Base-by-base conservation (phyloP, 1,139 yeast species). In the Yamadazyma dendronema region DNA sequence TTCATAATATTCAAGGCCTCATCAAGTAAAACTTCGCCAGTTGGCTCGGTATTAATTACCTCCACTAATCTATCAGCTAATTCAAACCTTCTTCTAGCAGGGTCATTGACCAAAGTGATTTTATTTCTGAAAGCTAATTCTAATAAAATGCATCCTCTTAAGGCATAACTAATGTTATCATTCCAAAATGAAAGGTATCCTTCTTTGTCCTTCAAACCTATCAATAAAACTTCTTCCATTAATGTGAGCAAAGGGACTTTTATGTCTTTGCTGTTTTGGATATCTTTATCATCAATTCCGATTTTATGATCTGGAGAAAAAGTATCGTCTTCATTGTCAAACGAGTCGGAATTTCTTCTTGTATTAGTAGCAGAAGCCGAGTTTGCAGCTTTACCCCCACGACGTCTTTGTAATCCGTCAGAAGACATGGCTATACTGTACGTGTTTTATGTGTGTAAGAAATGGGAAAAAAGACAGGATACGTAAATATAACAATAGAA, bases 161-260 rank as follows among this genome's bases (percentile, higher is more conserved):
- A 74, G 2, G 97, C 96, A 63, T 92, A 94, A 21, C 97, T 88
- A 41, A 92, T 90, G 60, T 88, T 90, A 62, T 92, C 99, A 60
- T 92, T 94, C 98, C 98, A 92, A 62, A 92, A 92, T 16, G 97
- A 88, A 41, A 92, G 72, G 60, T 90, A 89, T 5, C 98, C 98
- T 62, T 92, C 97, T 53, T 85, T 84, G 61, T 92, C 98, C 57
- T 92, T 90, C 48, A 92, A 73, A 2, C 98, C 99, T 67, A 92
- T 78, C 46, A 92, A 72, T 44, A 92, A 67, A 8, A 92, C 96
- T 61, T 92, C 98, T 62, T 92, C 99, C 97, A 92, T 89, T 49
- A 92, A 66, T 1, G 98, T 94, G 50, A 92, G 72, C 35, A 79
- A 68, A 1, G 98, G 97, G 15, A 67, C 58, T 36, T 66, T 67